phyloP scores from a whole-genome alignment of 208 protist species.

The Naegleria fowleri region DNA sequence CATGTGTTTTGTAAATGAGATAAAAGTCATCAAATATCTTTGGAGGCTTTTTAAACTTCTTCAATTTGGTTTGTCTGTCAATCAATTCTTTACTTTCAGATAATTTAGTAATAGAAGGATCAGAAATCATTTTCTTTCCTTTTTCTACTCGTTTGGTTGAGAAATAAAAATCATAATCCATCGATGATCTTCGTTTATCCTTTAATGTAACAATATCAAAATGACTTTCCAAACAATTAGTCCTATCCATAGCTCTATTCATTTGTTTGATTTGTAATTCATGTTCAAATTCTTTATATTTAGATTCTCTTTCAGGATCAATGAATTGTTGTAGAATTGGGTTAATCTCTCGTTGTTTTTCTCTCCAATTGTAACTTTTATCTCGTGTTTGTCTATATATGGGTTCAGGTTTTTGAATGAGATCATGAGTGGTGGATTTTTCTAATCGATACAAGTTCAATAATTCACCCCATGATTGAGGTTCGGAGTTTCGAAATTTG shows the following conservation, averaged over 20 bases:
- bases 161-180: neutral
- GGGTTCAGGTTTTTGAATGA: neutral
- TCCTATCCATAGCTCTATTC: neutral
- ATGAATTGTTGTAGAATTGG: neutral
- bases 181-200: neutral
- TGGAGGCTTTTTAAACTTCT: neutral
- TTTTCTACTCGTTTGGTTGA: neutral
- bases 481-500: no score
- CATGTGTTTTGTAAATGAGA: neutral
- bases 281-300: neutral
- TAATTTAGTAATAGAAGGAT: neutral
- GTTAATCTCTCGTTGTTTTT: neutral
- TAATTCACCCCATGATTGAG: neutral
- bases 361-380: neutral
- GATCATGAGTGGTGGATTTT: neutral
- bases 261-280: neutral
- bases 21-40: neutral
- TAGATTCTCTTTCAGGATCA: neutral
- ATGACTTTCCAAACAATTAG: neutral
- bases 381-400: neutral
- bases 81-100: neutral
- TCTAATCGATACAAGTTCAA: neutral
- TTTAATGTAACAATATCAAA: conserved; percentile 1
- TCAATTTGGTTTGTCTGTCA: neutral
- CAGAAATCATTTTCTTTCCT: neutral